phyloP scores from a whole-genome alignment of 2,329 filamentous ascomycete species.

The Apiospora saccharicola region DNA sequence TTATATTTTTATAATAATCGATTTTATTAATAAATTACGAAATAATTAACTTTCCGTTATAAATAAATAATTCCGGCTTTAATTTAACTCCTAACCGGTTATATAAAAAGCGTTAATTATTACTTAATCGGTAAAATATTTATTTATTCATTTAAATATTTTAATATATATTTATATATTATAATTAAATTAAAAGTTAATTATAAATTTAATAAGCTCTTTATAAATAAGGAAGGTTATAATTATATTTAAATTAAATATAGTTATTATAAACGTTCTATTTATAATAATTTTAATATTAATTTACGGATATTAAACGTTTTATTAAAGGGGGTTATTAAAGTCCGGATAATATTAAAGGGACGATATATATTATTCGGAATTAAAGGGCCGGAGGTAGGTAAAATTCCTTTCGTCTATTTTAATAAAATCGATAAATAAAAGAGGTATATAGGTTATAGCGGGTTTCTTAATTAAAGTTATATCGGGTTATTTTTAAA shows the following conservation, averaged over 20 bases:
- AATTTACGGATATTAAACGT: neutral
- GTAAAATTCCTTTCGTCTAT: neutral
- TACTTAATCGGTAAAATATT: no score
- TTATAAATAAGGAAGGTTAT: neutral
- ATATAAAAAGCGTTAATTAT: neutral
- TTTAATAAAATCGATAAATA: neutral
- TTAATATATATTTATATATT: no score
- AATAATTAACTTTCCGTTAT: no score
- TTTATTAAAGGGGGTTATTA: conserved; percentile 1
- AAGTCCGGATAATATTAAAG: neutral
- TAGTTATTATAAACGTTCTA: neutral
- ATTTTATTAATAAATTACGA: neutral
- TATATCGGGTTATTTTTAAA: neutral
- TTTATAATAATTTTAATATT: neutral
- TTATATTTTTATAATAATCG: neutral
- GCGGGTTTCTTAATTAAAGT: neutral
- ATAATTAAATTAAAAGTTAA: neutral
- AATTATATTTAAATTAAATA: neutral
- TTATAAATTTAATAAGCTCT: neutral
- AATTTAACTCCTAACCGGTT: no score
- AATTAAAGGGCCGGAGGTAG: neutral
- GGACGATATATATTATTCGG: neutral
- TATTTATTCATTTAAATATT: no score
- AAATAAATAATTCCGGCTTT: neutral
- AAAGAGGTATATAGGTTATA: neutral